phyloP scores from a whole-genome alignment of 1,284 basidiomycete genomes.

The Pseudozyma thailandica region DNA sequence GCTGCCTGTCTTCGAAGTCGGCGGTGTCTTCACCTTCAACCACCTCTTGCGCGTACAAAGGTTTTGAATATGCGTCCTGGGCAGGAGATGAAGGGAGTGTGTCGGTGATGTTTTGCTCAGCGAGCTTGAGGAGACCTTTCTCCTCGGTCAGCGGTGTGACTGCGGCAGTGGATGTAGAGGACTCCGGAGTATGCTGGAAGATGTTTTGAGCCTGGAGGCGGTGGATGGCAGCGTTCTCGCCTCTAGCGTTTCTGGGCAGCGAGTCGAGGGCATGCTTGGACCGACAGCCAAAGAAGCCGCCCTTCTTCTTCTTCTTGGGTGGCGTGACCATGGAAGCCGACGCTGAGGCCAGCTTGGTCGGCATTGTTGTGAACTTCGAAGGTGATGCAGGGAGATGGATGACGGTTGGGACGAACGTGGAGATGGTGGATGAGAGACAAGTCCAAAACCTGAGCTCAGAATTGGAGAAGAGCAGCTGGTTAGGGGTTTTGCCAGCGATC shows the following conservation, averaged over 20 bases:
- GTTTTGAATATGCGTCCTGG: conserved; percentile 1
- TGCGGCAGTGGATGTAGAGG: conserved; percentile 15
- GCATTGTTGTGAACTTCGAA: conserved; percentile 8
- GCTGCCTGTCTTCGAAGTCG: background rate
- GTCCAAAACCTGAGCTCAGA: background rate
- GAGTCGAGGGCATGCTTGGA: conserved; percentile 51
- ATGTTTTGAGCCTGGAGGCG: conserved; percentile 36
- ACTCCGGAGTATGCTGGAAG: conserved; percentile 20
- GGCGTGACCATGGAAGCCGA: conserved; percentile 20
- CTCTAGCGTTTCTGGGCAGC: conserved; percentile 40
- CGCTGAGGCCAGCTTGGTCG: conserved; percentile 18
- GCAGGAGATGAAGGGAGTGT: background rate
- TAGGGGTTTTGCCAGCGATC: conserved; percentile 11
- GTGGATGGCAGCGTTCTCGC: conserved; percentile 39
- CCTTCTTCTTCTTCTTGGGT: conserved; percentile 34
- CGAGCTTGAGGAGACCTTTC: conserved; percentile 18
- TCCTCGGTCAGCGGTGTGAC: conserved; percentile 19
- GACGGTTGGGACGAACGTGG: background rate
- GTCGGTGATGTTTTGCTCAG: conserved; percentile 8
- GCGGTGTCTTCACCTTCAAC: background rate
- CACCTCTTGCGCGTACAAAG: conserved; percentile 28
- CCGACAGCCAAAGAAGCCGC: conserved; percentile 47
- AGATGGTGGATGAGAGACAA: background rate
- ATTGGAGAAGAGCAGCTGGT: background rate
- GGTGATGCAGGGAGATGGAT: background rate